Conservation (phyloP, 2,329 filamentous ascomycete genomes). For the Colletotrichum sp. region DNA sequence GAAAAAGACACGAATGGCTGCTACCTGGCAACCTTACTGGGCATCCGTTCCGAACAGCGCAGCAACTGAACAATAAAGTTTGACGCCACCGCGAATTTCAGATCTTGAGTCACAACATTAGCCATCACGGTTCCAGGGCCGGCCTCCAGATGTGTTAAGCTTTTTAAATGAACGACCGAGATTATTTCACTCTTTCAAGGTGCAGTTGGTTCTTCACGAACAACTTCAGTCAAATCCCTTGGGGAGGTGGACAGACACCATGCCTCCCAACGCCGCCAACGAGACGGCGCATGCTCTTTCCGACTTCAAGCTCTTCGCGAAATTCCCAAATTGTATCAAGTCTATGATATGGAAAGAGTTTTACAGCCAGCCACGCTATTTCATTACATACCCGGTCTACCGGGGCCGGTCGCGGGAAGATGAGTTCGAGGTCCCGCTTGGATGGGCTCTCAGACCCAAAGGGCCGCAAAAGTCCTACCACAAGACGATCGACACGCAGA, state of each 20-base stretch:
- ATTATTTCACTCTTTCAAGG: no score
- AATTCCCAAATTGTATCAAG: neutral
- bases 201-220: neutral
- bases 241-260: neutral
- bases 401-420: neutral
- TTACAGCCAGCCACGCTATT: neutral
- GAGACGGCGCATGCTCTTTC: neutral
- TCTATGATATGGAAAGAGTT: neutral
- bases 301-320: neutral
- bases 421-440: neutral
- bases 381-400: neutral
- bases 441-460: neutral
- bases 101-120: neutral
- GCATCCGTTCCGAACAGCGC: no score
- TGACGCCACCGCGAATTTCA: neutral
- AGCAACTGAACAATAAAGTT: no score
- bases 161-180: no score
- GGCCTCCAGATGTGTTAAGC: no score
- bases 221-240: neutral
- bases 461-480: neutral
- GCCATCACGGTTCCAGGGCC: neutral
- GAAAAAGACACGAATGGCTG: fast-evolving
- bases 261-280: fast-evolving
- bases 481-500: neutral
- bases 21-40: no score